Evolutionary conservation across 176 grass and related monocot genomes (phyloP), one percentile per base, ranked within the genome.

Genomic region (Metroxylon sagu): DNA sequence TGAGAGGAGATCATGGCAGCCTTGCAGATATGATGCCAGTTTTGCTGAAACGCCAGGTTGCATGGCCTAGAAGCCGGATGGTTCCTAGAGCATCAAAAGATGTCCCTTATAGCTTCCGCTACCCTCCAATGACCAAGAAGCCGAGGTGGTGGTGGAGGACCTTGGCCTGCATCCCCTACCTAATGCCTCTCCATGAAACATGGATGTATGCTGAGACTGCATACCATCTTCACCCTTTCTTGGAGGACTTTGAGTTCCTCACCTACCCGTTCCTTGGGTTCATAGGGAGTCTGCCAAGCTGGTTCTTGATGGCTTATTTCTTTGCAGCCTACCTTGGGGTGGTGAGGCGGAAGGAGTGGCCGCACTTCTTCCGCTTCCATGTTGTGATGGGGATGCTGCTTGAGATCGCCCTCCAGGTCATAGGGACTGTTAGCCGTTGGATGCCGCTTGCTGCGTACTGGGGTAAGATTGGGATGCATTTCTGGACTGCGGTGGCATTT

Each of bases 381-480:
- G 74, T 76, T 53, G 74, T 76, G 27, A 76, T 61, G 64, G 74
- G 74, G 48, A 76, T 76, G 74, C 65, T 76, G 56, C 63, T 76
- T 14, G 74, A 76, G 65, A 76, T 76, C 18, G 74, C 56, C 53
- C 65, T 76, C 27, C 64, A 69, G 52, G 74, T 76, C 18, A 48
- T 76, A 18, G 64, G 62, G 48, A 53, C 65, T 10, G 6, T 69
- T 5, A 68, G 56, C 26, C 64, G 58, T 4, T 76, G 74, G 74
- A 69, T 76, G 62, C 74, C 56, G 2, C 62, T 54, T 30, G 64
- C 64, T 26, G 14, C 69, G 28, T 76, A 76, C 49, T 76, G 74
- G 64, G 64, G 64, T 1, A 76, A 76, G 49, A 39, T 76, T 28
- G 74, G 74, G 64, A 76, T 69, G 74, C 74, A 76, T 19, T 69